phyloP scores from a whole-genome alignment of 768 basidiomycete genomes.

The Calocybe gangraenosa region DNA sequence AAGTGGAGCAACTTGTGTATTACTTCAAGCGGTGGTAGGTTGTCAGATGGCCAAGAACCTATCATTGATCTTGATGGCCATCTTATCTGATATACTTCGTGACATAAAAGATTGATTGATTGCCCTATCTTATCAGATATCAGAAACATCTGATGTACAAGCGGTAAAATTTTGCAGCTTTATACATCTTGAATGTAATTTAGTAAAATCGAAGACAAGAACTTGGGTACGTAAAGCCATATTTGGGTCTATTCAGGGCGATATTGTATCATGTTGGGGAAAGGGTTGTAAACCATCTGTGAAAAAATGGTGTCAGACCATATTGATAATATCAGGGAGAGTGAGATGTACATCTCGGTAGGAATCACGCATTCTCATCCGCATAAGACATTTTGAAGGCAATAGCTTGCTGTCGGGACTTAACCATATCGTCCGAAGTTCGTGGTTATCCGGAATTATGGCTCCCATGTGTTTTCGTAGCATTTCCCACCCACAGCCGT shows the following conservation, averaged over 20 bases:
- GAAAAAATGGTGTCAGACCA: constrained; percentile 1
- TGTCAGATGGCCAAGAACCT: no score
- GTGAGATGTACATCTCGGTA: constrained; percentile 47
- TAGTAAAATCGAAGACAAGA: background rate
- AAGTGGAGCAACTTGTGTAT: background rate
- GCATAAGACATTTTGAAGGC: constrained; percentile 53
- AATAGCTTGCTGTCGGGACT: constrained; percentile 34
- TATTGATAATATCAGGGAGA: background rate
- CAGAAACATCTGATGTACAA: background rate
- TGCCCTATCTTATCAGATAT: constrained; percentile 5
- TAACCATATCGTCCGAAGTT: constrained; percentile 45
- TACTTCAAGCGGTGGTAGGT: constrained; percentile 1
- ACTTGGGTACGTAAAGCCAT: no score
- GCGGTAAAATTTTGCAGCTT: background rate
- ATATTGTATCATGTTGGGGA: constrained; percentile 53
- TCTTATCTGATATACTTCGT: constrained; percentile 11
- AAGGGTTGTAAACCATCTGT: constrained; percentile 49
- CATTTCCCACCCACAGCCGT: constrained; percentile 49
- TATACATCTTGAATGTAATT: background rate
- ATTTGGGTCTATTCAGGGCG: constrained; percentile 20
- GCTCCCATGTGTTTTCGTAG: constrained; percentile 41
- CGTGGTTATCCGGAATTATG: constrained; percentile 41
- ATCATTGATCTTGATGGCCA: no score
- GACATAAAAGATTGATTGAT: background rate
- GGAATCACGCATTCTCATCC: constrained; percentile 53